Conservation (phyloP, 352 stramenopile genomes). For the Phytophthora fragariae region DNA sequence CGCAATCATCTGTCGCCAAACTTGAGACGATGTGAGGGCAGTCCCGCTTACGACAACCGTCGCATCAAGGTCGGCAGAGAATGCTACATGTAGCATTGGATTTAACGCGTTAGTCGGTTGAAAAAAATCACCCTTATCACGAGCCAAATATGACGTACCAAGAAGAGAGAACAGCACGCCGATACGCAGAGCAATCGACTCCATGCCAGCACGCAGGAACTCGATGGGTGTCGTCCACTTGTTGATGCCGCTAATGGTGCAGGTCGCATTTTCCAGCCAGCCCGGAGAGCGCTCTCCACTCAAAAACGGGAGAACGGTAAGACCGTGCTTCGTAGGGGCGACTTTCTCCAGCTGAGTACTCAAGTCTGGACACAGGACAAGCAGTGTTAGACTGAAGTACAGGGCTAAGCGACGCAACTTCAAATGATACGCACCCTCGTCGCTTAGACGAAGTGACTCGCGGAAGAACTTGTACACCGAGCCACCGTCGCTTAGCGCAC, state of each 20-base stretch:
- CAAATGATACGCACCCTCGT: constrained; percentile 44
- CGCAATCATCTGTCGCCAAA: constrained; percentile 91
- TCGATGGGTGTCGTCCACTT: constrained; percentile 91
- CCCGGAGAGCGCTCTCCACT: constrained; percentile 94
- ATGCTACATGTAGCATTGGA: constrained; percentile 23
- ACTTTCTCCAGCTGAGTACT: constrained; percentile 54
- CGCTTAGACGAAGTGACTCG: constrained; percentile 68
- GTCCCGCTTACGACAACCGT: constrained; percentile 82
- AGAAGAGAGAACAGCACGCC: constrained; percentile 87
- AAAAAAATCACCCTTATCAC: neutral
- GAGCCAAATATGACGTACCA: constrained; percentile 33
- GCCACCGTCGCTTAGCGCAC: constrained; percentile 96
- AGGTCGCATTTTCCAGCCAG: constrained; percentile 91
- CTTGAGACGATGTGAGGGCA: constrained; percentile 74
- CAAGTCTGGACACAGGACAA: constrained; percentile 21
- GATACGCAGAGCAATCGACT: constrained; percentile 93
- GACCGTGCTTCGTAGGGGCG: constrained; percentile 63
- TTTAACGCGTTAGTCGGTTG: constrained; percentile 7
- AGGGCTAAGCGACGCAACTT: neutral
- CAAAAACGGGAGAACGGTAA: constrained; percentile 94
- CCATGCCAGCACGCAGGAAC: constrained; percentile 91
- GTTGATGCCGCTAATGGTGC: constrained; percentile 92
- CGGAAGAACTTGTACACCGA: constrained; percentile 94
- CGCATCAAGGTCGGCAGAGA: constrained; percentile 58
- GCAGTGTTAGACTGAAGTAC: neutral